Evolutionary conservation across 345 rosid genomes (phyloP).

Genomic region (Eucalyptus marginata): DNA sequence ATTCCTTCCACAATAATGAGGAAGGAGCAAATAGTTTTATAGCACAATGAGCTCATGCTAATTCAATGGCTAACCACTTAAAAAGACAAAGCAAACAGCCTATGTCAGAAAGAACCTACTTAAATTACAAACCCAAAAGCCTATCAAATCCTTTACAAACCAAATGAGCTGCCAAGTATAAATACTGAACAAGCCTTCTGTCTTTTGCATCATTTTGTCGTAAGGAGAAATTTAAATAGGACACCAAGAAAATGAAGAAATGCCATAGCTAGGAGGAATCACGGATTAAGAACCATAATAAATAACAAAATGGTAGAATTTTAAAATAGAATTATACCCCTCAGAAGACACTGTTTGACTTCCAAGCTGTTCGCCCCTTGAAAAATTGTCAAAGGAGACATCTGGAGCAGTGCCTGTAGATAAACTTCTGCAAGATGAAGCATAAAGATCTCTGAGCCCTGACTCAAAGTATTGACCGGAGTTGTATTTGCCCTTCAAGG

Average conservation of each 20-base stretch:
- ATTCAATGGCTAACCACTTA: background rate
- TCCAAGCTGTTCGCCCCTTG: constrained; percentile 38
- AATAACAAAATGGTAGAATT: background rate
- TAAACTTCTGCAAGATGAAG: constrained; percentile 23
- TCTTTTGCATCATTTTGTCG: background rate
- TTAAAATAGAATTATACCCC: constrained; percentile 22
- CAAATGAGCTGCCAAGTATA: background rate
- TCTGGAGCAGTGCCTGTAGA: constrained; percentile 65
- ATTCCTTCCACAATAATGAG: too few relatives aligned
- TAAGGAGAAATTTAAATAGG: background rate
- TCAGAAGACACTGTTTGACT: constrained; percentile 33
- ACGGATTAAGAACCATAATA: background rate
- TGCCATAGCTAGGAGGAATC: background rate
- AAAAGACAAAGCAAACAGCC: background rate
- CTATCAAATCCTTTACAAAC: background rate
- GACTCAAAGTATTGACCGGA: constrained; percentile 11
- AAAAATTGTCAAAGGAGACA: constrained; percentile 48
- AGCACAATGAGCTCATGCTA: background rate
- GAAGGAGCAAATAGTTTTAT: background rate
- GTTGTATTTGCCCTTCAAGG: constrained; percentile 38
- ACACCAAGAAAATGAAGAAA: background rate
- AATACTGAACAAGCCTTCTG: background rate
- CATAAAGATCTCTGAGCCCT: constrained; percentile 43
- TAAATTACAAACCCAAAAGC: background rate
- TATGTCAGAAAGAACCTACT: background rate